These are phyloP conservation scores for Lenwebbia sp. DNA, from an alignment of 345 rosid genomes.

Conservation along the genomic window DNA sequence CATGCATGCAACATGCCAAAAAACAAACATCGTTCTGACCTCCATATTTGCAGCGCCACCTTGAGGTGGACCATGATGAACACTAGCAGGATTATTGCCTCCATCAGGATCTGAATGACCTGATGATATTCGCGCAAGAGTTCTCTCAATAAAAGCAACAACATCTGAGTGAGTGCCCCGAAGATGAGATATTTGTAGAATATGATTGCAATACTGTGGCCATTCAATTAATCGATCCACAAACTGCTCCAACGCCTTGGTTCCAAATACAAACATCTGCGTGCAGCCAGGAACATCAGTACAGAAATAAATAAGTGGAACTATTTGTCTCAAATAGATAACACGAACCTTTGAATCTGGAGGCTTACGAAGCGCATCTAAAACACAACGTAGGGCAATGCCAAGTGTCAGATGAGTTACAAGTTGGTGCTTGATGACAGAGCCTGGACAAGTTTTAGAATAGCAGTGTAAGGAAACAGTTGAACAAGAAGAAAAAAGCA, in stretches of 20 bases:
- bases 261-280: slow-evolving; percentile 98
- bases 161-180: slow-evolving; percentile 75
- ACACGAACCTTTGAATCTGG: slow-evolving; percentile 90
- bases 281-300: slow-evolving; percentile 2
- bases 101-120: slow-evolving; percentile 70
- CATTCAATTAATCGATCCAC: slow-evolving; percentile 91
- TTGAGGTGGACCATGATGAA: slow-evolving; percentile 41
- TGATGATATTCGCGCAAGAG: slow-evolving; percentile 76
- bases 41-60: slow-evolving; percentile 45
- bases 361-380: slow-evolving; percentile 94
- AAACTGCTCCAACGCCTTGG: slow-evolving; percentile 92
- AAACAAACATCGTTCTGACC: slow-evolving; percentile 22
- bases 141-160: slow-evolving; percentile 79
- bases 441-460: slow-evolving; percentile 39
- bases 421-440: slow-evolving; percentile 94
- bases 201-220: slow-evolving; percentile 99
- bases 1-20: not conserved
- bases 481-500: not conserved
- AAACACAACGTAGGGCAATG: slow-evolving; percentile 84
- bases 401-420: slow-evolving; percentile 87
- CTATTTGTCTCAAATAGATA: not conserved
- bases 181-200: slow-evolving; percentile 93
- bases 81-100: slow-evolving; percentile 19
- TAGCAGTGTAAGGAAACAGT: not conserved
- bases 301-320: not conserved